Evolutionary conservation across 2,329 filamentous ascomycete genomes (phyloP).

Genomic region (Cryphonectria parasitica): DNA sequence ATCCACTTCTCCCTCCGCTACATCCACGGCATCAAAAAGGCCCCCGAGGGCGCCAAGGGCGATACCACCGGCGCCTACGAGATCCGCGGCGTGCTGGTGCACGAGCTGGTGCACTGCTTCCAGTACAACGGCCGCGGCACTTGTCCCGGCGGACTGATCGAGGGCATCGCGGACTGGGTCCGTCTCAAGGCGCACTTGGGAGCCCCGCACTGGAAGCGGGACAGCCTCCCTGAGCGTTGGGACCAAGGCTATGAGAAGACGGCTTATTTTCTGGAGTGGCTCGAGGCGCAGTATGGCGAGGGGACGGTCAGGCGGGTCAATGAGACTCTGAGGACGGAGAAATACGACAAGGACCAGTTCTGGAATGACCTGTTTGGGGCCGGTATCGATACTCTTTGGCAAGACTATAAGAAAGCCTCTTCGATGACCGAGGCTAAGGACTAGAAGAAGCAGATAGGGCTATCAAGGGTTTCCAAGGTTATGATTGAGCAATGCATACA

Average conservation of each 20-base stretch:
- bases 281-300: constrained; percentile 68
- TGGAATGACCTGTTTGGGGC: constrained; percentile 71
- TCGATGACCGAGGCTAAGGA: constrained; percentile 31
- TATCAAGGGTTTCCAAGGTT: background rate
- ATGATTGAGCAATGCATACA: background rate
- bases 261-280: constrained; percentile 85
- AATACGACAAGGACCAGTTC: constrained; percentile 68
- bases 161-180: constrained; percentile 94
- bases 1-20: constrained; percentile 75
- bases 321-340: constrained; percentile 63
- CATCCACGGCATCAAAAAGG: constrained; percentile 53
- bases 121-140: constrained; percentile 71
- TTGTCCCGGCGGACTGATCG: constrained; percentile 77
- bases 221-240: constrained; percentile 64
- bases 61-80: constrained; percentile 52
- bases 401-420: constrained; percentile 62
- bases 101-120: constrained; percentile 95
- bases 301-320: constrained; percentile 68
- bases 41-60: constrained; percentile 41
- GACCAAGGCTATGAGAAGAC: constrained; percentile 89
- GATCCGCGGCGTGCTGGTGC: constrained; percentile 81
- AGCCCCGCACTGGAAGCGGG: constrained; percentile 82
- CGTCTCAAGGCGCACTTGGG: constrained; percentile 72
- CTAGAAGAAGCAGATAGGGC: background rate
- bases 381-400: constrained; percentile 72